phyloP scores from a whole-genome alignment of 495 filamentous ascomycete genomes.

The Stereocaulon alpinum region DNA sequence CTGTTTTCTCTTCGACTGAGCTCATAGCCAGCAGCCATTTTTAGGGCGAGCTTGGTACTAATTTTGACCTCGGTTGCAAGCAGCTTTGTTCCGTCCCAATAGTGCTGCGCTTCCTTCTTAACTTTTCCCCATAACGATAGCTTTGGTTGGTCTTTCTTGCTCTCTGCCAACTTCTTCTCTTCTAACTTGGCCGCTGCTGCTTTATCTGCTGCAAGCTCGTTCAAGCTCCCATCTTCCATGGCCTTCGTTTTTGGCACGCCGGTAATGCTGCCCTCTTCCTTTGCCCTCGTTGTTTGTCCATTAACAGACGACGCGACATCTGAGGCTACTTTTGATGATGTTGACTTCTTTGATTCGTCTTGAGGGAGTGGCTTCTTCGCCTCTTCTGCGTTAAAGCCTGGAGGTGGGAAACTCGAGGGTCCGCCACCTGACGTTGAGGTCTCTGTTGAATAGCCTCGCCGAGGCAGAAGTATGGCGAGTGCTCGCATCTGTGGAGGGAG shows the following conservation, averaged over 20 bases:
- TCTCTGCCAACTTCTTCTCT: slow-evolving; percentile 45
- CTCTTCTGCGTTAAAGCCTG: slow-evolving; percentile 83
- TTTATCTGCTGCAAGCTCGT: slow-evolving; percentile 40
- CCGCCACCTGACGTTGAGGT: slow-evolving; percentile 50
- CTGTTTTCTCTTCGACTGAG: slow-evolving; percentile 85
- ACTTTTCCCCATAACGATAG: slow-evolving; percentile 83
- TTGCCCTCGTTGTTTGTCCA: slow-evolving; percentile 18
- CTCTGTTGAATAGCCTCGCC: slow-evolving; percentile 60
- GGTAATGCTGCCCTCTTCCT: slow-evolving; percentile 28
- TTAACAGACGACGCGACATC: slow-evolving; percentile 27
- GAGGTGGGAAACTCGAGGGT: slow-evolving; percentile 59
- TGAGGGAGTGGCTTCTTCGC: slow-evolving; percentile 76
- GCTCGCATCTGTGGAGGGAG: slow-evolving; percentile 52
- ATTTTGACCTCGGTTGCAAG: slow-evolving; percentile 88
- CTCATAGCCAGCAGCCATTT: slow-evolving; percentile 98
- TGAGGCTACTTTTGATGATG: slow-evolving; percentile 23
- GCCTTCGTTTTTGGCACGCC: slow-evolving; percentile 35
- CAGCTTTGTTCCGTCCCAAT: slow-evolving; percentile 99
- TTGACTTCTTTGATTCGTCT: slow-evolving; percentile 27
- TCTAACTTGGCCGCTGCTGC: slow-evolving; percentile 31
- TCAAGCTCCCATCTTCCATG: slow-evolving; percentile 33
- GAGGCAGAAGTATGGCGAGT: slow-evolving; percentile 55
- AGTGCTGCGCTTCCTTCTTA: slow-evolving; percentile 84
- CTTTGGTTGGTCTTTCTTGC: slow-evolving; percentile 75
- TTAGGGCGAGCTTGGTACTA: slow-evolving; percentile 77